phyloP scores from a whole-genome alignment of 768 basidiomycete genomes.

The Chlorophyllum brunneum region DNA sequence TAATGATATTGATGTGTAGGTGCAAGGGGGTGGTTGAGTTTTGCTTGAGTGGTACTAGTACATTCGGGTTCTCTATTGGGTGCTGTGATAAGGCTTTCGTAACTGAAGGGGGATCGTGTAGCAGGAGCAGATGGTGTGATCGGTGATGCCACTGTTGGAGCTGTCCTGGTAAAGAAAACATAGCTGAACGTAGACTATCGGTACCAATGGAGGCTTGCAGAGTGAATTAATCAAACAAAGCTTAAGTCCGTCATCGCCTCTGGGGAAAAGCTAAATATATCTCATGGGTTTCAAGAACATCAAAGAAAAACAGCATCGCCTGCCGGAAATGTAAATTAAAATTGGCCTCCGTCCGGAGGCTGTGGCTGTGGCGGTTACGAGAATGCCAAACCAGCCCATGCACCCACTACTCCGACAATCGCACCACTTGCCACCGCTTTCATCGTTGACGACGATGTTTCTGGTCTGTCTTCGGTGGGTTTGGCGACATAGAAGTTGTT shows the following conservation, averaged over 20 bases:
- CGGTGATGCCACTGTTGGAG: too few relatives aligned
- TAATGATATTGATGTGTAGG: too few relatives aligned
- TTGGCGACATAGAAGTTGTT: conserved; percentile 11
- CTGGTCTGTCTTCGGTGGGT: conserved; percentile 4
- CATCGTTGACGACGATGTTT: conserved; percentile 18
- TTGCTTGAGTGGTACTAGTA: too few relatives aligned
- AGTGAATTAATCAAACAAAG: neutral
- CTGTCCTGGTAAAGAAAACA: too few relatives aligned
- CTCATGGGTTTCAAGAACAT: conserved; percentile 10
- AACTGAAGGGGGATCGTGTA: too few relatives aligned
- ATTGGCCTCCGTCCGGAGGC: too few relatives aligned
- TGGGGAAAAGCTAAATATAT: neutral
- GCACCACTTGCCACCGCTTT: conserved; percentile 51
- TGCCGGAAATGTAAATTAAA: neutral
- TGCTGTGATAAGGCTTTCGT: too few relatives aligned
- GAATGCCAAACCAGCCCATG: conserved; percentile 57
- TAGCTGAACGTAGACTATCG: too few relatives aligned
- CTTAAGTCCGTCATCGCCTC: neutral
- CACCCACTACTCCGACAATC: conserved; percentile 58
- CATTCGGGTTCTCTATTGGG: too few relatives aligned
- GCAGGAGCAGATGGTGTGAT: too few relatives aligned
- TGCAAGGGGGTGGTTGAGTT: too few relatives aligned
- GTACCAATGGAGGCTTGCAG: too few relatives aligned
- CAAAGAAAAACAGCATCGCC: neutral
- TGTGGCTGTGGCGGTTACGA: conserved; percentile 22